Evolutionary conservation across 768 basidiomycete genomes (phyloP), one percentile per base, ranked within the genome.

Genomic region (Phaffia tasmanica): DNA sequence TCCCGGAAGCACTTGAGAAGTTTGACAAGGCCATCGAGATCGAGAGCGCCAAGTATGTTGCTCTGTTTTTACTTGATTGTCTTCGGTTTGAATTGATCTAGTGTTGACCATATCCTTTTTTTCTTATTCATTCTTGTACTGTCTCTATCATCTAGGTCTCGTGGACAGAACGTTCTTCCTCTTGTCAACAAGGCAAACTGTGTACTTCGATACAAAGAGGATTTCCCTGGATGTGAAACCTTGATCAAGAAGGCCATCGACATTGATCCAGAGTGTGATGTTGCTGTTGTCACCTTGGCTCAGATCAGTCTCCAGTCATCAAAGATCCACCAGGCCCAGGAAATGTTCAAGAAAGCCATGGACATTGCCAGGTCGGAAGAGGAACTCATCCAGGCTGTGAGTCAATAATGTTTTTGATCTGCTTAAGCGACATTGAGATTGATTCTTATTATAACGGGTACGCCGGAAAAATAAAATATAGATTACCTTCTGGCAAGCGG

Each of bases 111-210:
- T 42, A 16, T 16, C 21, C 32, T 60, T 5, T 2, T 8, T 59
- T 48, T 21, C 19, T 50, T 50, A n/a, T 5, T 54, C n/a, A 4
- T 54, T n/a, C 27, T 16, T 27, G 27, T 5, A 54, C 53, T 27
- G n/a, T 54, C 16, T 27, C 53, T 55, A 55, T 56, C 60, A 70
- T 29, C 57, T 62, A 73, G 71, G 69, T 79, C 59, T 19, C 19
- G 51, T 35, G 54, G 67, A 73, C 83, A 73, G 62, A 99, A 98
- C 75, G 94, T 95, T 27, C 81, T 98, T 3, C 88, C 94, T 0
- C 79, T 94, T 54, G 92, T 98, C 63, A 99, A 99, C 84, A 95
- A 94, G 75, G 92, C 93, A n/a, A 85, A 98, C 25, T 87, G 91
- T 0, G 73, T 97, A 57, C 98, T 86, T 82, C 95, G 98, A 78